Evolutionary conservation across 139 green algal species (phyloP).

Genomic region (Tetradesmus lagerheimii): DNA sequence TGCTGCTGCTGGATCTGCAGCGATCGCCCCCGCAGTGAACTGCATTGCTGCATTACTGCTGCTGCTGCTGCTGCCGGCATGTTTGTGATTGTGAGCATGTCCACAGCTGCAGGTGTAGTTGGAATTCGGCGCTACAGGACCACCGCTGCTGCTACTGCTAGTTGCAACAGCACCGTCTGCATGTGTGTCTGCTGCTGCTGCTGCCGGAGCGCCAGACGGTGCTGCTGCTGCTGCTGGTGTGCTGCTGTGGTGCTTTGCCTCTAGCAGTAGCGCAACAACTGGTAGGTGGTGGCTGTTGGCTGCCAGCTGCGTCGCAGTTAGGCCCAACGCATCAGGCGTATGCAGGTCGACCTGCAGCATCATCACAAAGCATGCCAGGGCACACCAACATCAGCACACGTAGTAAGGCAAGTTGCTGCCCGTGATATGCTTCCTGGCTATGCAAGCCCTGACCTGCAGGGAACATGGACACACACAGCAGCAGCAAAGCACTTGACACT

Average conservation of each 20-base stretch:
- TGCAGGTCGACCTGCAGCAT: conserved; percentile 22
- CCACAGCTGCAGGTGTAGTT: not conserved
- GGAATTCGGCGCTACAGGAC: no score
- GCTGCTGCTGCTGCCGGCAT: conserved; percentile 1
- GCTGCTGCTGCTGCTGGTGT: conserved; percentile 15
- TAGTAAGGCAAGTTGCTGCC: no score
- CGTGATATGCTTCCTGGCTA: no score
- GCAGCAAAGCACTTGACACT: no score
- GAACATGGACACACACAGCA: no score
- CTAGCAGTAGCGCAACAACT: conserved; percentile 32
- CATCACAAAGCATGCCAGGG: no score
- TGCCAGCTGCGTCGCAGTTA: conserved; percentile 31
- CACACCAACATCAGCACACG: no score
- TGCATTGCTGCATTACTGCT: not conserved
- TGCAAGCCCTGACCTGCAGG: no score
- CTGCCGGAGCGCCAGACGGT: not conserved
- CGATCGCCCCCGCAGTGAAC: not conserved
- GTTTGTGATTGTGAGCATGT: not conserved
- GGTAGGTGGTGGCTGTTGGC: conserved; percentile 27
- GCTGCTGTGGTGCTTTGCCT: not conserved
- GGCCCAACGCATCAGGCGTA: conserved; percentile 12
- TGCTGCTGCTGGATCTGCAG: not conserved
- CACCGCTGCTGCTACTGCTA: not conserved
- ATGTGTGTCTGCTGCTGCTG: not conserved
- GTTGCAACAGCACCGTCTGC: not conserved